Evolutionary conservation across 1,284 basidiomycete genomes (phyloP), one percentile per base, ranked within the genome.

Genomic region (Grifola frondosa): DNA sequence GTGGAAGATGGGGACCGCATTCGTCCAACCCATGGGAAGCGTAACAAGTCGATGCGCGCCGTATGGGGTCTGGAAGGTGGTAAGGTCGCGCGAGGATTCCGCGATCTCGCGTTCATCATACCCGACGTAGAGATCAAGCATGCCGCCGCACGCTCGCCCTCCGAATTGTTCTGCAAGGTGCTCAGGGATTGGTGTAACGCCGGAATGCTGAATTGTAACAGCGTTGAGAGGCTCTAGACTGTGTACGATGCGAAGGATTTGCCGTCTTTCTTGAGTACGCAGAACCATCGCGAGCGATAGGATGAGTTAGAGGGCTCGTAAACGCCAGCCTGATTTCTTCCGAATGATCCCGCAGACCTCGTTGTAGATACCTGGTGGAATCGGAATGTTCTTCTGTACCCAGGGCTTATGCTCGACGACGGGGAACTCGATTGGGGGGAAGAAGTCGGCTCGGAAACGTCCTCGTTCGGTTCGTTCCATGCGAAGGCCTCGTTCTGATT

Each of bases 21-120:
- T 70, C 0, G 67, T 69, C 60, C 60, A 73, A 0, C 70, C 70
- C 66, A 67, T 68, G 0, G 67, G 69, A 0, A 71, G 43, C 0
- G 50, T 57, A 0, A 45, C 50, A 0, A 68, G 54, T 13, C 55
- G 52, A 11, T 54, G 40, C 4, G 54, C 50, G 10, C 62, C 57
- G 28, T 47, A 40, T 3, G 25, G 46, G 35, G 44, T 57, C 50
- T 49, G 37, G 33, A 45, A 56, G 0, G 53, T 53, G 0, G 56
- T 63, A n/a, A 56, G 39, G 34, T 70, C 65, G 3, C 63, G 33
- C 0, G 63, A 68, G 1, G 17, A 5, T 21, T 46, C 32, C 1
- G 47, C 56, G 3, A 72, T 40, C 4, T 38, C 17, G 0, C 49
- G 46, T 17, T 56, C 46, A 31, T 61, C 52, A 24, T 30, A 56